Evolutionary conservation across 495 filamentous ascomycete genomes (phyloP).

Genomic region (Penicillium subrubescens): DNA sequence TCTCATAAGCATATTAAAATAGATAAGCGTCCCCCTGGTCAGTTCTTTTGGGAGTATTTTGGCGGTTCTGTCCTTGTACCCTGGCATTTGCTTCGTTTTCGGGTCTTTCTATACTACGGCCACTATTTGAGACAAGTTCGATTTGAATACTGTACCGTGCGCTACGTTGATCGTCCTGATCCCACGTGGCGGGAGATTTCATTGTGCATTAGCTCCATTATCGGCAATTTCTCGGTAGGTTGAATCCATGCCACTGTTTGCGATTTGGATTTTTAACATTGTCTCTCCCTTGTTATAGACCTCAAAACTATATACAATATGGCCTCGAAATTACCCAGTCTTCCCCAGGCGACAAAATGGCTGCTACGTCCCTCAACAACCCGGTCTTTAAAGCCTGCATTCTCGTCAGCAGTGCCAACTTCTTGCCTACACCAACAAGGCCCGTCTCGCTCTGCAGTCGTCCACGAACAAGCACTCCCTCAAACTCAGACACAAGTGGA

Average conservation of each 20-base stretch:
- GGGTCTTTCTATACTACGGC: neutral
- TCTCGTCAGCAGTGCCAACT: slow-evolving; percentile 2
- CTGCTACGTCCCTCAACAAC: slow-evolving; percentile 15
- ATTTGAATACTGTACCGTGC: neutral
- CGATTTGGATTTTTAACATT: neutral
- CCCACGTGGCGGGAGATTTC: slow-evolving; percentile 16
- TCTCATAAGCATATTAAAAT: slow-evolving; percentile 8
- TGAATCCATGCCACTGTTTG: neutral
- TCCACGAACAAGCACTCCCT: slow-evolving; percentile 32
- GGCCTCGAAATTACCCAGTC: slow-evolving; percentile 12
- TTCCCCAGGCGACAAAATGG: slow-evolving; percentile 12
- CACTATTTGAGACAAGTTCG: neutral
- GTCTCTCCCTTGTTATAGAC: neutral
- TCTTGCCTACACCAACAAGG: slow-evolving; percentile 30
- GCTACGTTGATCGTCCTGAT: neutral
- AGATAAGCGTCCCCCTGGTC: neutral
- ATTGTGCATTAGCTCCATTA: slow-evolving; percentile 12
- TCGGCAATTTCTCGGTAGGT: slow-evolving; percentile 8
- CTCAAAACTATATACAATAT: neutral
- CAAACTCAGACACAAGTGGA: slow-evolving; percentile 21
- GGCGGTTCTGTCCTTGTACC: neutral
- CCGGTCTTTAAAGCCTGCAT: neutral
- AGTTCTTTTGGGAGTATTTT: neutral
- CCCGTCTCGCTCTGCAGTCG: slow-evolving; percentile 29
- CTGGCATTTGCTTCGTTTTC: neutral